Evolutionary conservation across 495 filamentous ascomycete species (phyloP).

Genomic region (Hypoxylon lenormandii): DNA sequence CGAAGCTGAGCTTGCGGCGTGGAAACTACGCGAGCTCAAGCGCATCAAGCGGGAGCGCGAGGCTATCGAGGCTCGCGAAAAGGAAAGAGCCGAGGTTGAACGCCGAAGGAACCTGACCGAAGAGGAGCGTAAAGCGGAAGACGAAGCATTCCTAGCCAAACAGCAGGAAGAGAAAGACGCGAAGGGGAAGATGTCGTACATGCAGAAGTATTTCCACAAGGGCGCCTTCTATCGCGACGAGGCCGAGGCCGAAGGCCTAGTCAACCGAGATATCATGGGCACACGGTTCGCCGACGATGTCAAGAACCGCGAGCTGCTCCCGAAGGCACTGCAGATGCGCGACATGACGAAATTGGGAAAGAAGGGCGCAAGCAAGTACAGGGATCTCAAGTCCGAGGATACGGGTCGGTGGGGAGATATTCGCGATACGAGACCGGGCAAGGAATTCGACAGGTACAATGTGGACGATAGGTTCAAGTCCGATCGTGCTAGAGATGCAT

Average conservation of each 20-base stretch:
- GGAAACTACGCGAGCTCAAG: conserved; percentile 92
- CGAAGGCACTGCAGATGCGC: conserved; percentile 91
- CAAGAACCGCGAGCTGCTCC: conserved; percentile 80
- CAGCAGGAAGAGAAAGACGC: conserved; percentile 89
- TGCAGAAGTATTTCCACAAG: conserved; percentile 98
- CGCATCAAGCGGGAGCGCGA: conserved; percentile 87
- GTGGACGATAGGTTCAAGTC: conserved; percentile 78
- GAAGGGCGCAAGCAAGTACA: conserved; percentile 90
- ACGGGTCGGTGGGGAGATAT: conserved; percentile 84
- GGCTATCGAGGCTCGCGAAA: conserved; percentile 83
- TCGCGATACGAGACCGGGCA: conserved; percentile 63
- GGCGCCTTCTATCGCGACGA: conserved; percentile 94
- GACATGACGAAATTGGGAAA: conserved; percentile 94
- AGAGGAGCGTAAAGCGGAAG: conserved; percentile 88
- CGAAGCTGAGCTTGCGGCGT: conserved; percentile 88
- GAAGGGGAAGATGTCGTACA: conserved; percentile 85
- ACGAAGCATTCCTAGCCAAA: conserved; percentile 76
- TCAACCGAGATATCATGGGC: conserved; percentile 83
- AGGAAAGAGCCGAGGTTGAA: conserved; percentile 89
- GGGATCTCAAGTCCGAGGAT: conserved; percentile 89
- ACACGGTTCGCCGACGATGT: conserved; percentile 82
- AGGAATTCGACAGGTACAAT: conserved; percentile 59
- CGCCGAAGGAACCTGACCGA: conserved; percentile 85
- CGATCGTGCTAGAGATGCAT: conserved; percentile 64
- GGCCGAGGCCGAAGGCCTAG: conserved; percentile 75